phyloP scores from a whole-genome alignment of 1,284 basidiomycete species.

The Ustilago esculenta region DNA sequence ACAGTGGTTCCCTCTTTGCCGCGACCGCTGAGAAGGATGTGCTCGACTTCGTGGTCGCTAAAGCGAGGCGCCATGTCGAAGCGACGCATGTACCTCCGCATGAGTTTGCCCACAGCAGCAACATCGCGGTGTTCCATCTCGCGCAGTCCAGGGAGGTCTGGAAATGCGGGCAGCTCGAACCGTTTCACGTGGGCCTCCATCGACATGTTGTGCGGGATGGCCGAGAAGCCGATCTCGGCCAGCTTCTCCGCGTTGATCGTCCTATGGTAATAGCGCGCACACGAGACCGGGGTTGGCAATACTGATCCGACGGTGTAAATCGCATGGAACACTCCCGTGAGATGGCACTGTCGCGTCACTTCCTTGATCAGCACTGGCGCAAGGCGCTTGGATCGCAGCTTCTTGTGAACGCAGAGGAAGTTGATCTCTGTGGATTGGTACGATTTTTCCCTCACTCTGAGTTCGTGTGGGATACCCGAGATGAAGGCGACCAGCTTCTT shows the following conservation, averaged over 20 bases:
- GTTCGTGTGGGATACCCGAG: conserved; percentile 80
- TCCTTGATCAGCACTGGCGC: conserved; percentile 98
- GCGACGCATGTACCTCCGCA: conserved; percentile 81
- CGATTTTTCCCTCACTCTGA: conserved; percentile 56
- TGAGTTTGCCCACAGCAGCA: conserved; percentile 77
- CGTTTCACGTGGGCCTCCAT: conserved; percentile 51
- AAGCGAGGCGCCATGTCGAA: conserved; percentile 86
- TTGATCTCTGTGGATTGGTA: conserved; percentile 81
- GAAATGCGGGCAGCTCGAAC: conserved; percentile 45
- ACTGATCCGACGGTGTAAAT: conserved; percentile 81
- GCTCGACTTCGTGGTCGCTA: conserved; percentile 80
- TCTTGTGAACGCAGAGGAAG: conserved; percentile 98
- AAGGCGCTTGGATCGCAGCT: conserved; percentile 91
- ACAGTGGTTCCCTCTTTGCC: conserved; percentile 71
- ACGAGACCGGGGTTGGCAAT: conserved; percentile 61
- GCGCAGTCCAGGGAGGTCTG: conserved; percentile 72
- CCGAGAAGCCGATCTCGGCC: conserved; percentile 89
- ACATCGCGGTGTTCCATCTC: conserved; percentile 89
- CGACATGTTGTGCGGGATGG: conserved; percentile 65
- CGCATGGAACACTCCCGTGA: conserved; percentile 92
- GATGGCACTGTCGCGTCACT: conserved; percentile 90
- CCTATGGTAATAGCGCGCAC: conserved; percentile 85
- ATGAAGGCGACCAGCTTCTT: conserved; percentile 95
- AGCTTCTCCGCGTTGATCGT: conserved; percentile 91
- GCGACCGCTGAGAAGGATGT: conserved; percentile 86